These are phyloP conservation scores for Termitomyces heimii DNA, from an alignment of 768 basidiomycete genomes.

Conservation along the genomic window DNA sequence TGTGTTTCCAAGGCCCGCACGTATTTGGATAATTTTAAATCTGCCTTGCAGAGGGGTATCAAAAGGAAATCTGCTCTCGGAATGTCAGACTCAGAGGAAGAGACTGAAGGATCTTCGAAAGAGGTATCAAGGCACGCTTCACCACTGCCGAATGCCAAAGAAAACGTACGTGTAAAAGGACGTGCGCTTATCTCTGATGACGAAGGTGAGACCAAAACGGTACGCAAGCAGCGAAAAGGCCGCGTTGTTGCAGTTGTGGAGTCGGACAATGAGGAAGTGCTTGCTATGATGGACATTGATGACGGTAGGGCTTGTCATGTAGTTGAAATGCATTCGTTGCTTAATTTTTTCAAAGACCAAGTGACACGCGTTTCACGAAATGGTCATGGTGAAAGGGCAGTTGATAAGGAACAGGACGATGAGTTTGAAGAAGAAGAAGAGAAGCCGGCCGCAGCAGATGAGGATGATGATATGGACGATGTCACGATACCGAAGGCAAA, in stretches of 20 bases:
- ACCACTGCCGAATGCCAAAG: slow-evolving; percentile 8
- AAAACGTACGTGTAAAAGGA: slow-evolving; percentile 34
- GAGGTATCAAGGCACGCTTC: slow-evolving; percentile 3
- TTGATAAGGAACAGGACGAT: slow-evolving; percentile 16
- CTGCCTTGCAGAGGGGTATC: slow-evolving; percentile 23
- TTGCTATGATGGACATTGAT: slow-evolving; percentile 73
- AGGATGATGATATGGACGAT: slow-evolving; percentile 34
- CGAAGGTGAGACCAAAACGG: slow-evolving; percentile 36
- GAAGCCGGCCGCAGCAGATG: slow-evolving; percentile 20
- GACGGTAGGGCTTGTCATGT: slow-evolving; percentile 42
- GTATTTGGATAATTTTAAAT: neutral
- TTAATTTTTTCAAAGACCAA: slow-evolving; percentile 21
- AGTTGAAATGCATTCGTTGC: neutral
- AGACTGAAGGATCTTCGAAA: slow-evolving; percentile 5
- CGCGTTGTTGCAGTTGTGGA: slow-evolving; percentile 22
- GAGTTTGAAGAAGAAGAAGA: slow-evolving; percentile 20
- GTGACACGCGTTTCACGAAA: slow-evolving; percentile 23
- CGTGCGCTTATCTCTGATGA: slow-evolving; percentile 56
- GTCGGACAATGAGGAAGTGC: slow-evolving; percentile 39
- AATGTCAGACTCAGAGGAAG: slow-evolving; percentile 23
- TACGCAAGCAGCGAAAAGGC: slow-evolving; percentile 27
- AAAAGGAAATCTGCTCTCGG: slow-evolving; percentile 38
- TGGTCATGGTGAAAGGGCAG: slow-evolving; percentile 1
- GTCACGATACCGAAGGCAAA: slow-evolving; percentile 25
- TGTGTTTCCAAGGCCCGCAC: slow-evolving; percentile 1